phyloP scores from a whole-genome alignment of 2,329 filamentous ascomycete genomes.

The Didymella segeticola region DNA sequence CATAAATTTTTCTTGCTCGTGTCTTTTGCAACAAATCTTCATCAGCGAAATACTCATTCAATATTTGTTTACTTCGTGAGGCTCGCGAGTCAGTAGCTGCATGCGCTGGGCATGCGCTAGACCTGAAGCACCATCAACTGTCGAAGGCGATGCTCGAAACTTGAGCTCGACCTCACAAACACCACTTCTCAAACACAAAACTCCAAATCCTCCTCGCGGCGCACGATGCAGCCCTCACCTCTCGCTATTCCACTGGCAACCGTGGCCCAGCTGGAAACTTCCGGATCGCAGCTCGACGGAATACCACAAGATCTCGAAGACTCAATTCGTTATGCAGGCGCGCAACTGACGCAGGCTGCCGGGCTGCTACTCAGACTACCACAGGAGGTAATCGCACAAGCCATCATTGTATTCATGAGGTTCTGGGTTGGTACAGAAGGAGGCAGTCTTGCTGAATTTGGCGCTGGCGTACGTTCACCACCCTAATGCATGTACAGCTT shows the following conservation, averaged over 20 bases:
- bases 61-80: neutral
- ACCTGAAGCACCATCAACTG: conserved; percentile 12
- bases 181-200: neutral
- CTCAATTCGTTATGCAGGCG: conserved; percentile 72
- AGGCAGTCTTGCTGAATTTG: conserved; percentile 58
- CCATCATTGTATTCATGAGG: conserved; percentile 80
- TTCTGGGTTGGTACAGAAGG: conserved; percentile 73
- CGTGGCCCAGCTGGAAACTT: conserved; percentile 70
- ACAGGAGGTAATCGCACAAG: conserved; percentile 84
- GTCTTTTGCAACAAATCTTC: too few relatives aligned
- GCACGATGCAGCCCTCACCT: conserved; percentile 39
- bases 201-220: neutral
- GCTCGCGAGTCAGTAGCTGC: neutral
- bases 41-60: too few relatives aligned
- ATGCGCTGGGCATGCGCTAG: neutral
- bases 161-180: neutral
- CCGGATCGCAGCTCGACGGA: conserved; percentile 61
- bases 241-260: conserved; percentile 76
- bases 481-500: neutral
- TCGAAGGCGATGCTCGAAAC: neutral
- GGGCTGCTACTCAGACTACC: conserved; percentile 83
- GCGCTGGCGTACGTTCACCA: conserved; percentile 62
- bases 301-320: conserved; percentile 74
- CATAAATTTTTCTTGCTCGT: too few relatives aligned
- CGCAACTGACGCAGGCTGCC: conserved; percentile 77